Evolutionary conservation across 192 early-diverging fungal species (phyloP).

Genomic region (Mortierella alpina): DNA sequence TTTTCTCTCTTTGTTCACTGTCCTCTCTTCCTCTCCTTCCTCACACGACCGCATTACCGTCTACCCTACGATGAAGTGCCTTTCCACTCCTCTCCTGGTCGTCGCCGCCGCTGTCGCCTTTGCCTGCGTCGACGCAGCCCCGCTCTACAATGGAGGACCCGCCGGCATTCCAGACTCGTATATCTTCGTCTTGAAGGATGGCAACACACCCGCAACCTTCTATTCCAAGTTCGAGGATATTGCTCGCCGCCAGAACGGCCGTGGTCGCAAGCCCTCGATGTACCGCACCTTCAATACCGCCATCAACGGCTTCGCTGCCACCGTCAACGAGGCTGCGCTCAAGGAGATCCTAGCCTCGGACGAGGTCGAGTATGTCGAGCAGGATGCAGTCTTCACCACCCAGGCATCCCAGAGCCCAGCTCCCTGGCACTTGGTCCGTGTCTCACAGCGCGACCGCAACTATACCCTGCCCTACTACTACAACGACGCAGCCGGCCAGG

Average conservation of each 20-base stretch:
- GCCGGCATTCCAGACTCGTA: conserved; percentile 64
- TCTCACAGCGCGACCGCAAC: conserved; percentile 53
- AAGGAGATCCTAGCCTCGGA: conserved; percentile 21
- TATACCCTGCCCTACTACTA: conserved; percentile 45
- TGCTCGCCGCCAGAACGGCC: conserved; percentile 23
- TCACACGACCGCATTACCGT: too few species aligned
- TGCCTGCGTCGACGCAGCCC: too few species aligned
- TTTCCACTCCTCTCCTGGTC: too few species aligned
- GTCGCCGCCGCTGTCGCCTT: too few species aligned
- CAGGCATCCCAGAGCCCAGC: conserved; percentile 30
- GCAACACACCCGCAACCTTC: conserved; percentile 5
- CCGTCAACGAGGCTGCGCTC: conserved; percentile 20
- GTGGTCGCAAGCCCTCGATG: conserved; percentile 24
- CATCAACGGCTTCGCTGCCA: conserved; percentile 19
- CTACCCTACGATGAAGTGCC: too few species aligned
- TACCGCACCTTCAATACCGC: conserved; percentile 7
- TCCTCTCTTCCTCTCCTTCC: too few species aligned
- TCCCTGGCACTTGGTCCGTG: conserved; percentile 64
- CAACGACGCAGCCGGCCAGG: conserved; percentile 33
- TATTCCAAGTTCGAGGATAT: conserved; percentile 31
- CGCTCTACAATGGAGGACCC: too few species aligned
- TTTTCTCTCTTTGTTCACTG: too few species aligned
- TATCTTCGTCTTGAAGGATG: conserved; percentile 55
- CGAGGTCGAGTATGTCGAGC: conserved; percentile 40
- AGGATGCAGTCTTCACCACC: conserved; percentile 34